These are phyloP conservation scores for Tilletia caries DNA, from an alignment of 1,284 basidiomycete species.

Conservation along the genomic window DNA sequence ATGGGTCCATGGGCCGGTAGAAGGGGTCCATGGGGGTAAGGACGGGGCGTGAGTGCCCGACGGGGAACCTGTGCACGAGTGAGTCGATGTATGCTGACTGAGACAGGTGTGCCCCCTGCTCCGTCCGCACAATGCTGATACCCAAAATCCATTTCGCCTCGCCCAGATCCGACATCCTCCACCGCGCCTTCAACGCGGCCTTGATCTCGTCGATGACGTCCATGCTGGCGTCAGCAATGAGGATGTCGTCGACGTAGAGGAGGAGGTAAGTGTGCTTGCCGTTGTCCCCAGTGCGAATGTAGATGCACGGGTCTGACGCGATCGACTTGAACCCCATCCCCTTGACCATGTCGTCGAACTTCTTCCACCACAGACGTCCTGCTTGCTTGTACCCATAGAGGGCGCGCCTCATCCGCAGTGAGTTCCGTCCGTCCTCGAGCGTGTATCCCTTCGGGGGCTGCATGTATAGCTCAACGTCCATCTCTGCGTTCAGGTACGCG, in stretches of 20 bases:
- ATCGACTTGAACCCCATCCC: neutral
- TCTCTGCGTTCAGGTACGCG: neutral
- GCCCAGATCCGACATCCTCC: neutral
- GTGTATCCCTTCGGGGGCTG: neutral
- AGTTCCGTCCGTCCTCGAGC: neutral
- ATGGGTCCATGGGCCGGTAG: neutral
- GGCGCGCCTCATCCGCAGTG: neutral
- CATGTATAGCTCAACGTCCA: constrained; percentile 7
- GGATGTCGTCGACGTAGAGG: too few species aligned
- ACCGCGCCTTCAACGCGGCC: neutral
- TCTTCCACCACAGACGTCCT: neutral
- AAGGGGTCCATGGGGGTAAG: neutral
- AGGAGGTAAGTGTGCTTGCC: neutral
- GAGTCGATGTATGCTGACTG: neutral
- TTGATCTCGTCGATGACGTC: too few species aligned
- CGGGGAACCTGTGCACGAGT: neutral
- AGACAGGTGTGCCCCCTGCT: neutral
- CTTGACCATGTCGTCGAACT: neutral
- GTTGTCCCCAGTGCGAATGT: neutral
- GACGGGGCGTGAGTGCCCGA: neutral
- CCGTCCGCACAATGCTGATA: too few species aligned
- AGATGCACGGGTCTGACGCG: neutral
- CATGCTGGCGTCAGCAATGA: neutral
- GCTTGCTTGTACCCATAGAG: neutral
- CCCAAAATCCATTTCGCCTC: neutral